A percentile compares a stretch with the other conserved stretches of the same genome.
Conservation (phyloP, 352 stramenopile species). For the Pythium rhizo-oryzae region DNA sequence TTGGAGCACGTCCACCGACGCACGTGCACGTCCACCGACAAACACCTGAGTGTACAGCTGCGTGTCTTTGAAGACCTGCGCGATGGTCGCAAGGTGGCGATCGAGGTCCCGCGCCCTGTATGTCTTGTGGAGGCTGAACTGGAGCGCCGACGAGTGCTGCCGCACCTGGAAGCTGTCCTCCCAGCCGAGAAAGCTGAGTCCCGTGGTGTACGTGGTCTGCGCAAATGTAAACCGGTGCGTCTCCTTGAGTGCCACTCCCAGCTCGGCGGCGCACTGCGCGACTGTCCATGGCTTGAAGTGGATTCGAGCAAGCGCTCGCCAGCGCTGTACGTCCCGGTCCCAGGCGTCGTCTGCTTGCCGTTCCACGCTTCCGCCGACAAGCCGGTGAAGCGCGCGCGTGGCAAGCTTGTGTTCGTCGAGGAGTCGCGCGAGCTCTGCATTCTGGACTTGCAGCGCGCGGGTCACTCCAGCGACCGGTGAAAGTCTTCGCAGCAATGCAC, state of each 20-base stretch:
- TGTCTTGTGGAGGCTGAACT: conserved; percentile 6
- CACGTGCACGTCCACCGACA: neutral
- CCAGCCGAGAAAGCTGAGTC: neutral
- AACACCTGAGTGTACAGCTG: neutral
- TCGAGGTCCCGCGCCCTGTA: neutral
- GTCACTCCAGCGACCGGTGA: no score
- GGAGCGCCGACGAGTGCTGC: neutral
- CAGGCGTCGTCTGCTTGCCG: neutral
- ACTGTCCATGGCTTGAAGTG: neutral
- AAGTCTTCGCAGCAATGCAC: no score
- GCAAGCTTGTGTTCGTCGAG: no score
- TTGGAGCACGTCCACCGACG: neutral
- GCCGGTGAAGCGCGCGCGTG: no score
- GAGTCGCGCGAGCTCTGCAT: no score
- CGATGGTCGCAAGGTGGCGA: neutral
- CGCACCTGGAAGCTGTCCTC: neutral
- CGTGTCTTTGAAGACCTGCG: neutral
- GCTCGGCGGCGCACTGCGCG: neutral
- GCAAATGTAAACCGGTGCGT: neutral
- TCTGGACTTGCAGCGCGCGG: no score
- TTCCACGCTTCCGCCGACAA: no score
- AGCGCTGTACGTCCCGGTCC: neutral
- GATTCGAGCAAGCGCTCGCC: neutral
- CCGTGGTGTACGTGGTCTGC: neutral
- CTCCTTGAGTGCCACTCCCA: neutral